Base-by-base conservation (phyloP, 2,329 filamentous ascomycete species). In the Chaetomiaceae sp. region DNA sequence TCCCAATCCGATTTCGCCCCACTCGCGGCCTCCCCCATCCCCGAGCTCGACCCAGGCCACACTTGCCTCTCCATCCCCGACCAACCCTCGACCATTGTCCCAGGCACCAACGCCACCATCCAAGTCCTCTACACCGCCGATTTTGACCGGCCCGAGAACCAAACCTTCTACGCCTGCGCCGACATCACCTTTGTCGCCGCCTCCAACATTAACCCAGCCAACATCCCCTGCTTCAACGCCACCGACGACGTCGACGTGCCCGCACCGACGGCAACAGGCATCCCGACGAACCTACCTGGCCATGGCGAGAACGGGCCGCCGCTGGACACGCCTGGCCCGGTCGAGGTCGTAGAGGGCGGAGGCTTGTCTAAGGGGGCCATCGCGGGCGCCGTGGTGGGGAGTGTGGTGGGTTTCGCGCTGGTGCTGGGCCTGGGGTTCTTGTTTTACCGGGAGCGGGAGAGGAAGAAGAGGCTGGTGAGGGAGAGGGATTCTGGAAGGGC, bases 131-230 rank as follows among this genome's bases (percentile, higher is more conserved):
- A 78, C 65, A 69, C 66, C 48, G 69, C 74, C 47, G 67, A 73
- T 56, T 75, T 72, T 59, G 64, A 73, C 58, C 69, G 67, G 16
- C 69, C 69, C 3, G 65, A 70, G 27, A 70, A 71, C 56, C 67
- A 76, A 58, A 75, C 71, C 18, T 76, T 75, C 62, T 78, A 75
- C 52, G 73, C 75, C 29, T 78, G 75, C 57, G 71, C 75, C 27
- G 75, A 78, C 65, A 73, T 78, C 52, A 70, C 65, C 21, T 74
- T 71, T 56, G 68, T 77, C 41, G 63, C 64, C 13, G 57, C 67
- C 4, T 53, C 65, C 6, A 57, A 66, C 45, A 73, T 75, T 56
- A 61, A 61, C 16, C 62, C 58, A 16, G 51, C 51, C 27, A 32
- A 49, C 11, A 64, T 72, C 18, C 69, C 67, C 18, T 76, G 74